Percentiles rank a stretch among this genome's conserved stretches.
phyloP scores from a whole-genome alignment of 495 filamentous ascomycete species.

The Penicillium maclennaniae region DNA sequence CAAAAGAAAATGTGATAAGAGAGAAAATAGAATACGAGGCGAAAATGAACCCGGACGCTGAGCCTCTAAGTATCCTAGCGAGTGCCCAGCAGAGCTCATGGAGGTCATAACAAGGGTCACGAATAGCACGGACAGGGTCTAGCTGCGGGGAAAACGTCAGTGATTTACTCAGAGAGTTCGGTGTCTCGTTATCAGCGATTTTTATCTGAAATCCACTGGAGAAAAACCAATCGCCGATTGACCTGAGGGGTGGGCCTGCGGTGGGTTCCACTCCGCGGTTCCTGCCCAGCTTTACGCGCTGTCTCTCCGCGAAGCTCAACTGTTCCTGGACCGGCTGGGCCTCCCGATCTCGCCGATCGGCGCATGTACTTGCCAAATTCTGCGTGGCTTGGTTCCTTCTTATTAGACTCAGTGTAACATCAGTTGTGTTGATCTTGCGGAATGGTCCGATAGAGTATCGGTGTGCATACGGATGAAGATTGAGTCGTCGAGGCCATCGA shows the following conservation, averaged over 20 bases:
- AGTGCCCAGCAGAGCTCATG: slow-evolving; percentile 5
- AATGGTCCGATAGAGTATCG: not conserved
- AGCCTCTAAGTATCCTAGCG: slow-evolving; percentile 5
- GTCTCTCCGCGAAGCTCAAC: slow-evolving; percentile 10
- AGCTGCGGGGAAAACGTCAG: too few relatives aligned
- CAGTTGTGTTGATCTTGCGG: not conserved
- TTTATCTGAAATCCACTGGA: not conserved
- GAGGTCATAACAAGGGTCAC: slow-evolving; percentile 7
- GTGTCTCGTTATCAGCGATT: slow-evolving; percentile 6
- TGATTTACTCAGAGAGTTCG: not conserved
- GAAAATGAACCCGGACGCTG: not conserved
- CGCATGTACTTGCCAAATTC: slow-evolving; percentile 24
- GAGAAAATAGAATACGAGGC: not conserved
- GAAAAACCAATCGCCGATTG: slow-evolving; percentile 5
- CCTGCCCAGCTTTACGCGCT: slow-evolving; percentile 3
- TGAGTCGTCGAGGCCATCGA: not conserved
- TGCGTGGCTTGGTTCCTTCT: not conserved
- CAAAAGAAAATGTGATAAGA: not conserved
- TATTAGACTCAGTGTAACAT: not conserved
- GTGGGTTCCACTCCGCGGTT: not conserved
- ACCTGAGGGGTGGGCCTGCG: not conserved
- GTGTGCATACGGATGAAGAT: not conserved
- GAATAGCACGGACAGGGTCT: slow-evolving; percentile 18
- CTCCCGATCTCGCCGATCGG: slow-evolving; percentile 13
- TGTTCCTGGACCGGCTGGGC: slow-evolving; percentile 11